These are phyloP conservation scores for Rugosomyces carneus DNA, from an alignment of 1,284 basidiomycete genomes.

Conservation along the genomic window DNA sequence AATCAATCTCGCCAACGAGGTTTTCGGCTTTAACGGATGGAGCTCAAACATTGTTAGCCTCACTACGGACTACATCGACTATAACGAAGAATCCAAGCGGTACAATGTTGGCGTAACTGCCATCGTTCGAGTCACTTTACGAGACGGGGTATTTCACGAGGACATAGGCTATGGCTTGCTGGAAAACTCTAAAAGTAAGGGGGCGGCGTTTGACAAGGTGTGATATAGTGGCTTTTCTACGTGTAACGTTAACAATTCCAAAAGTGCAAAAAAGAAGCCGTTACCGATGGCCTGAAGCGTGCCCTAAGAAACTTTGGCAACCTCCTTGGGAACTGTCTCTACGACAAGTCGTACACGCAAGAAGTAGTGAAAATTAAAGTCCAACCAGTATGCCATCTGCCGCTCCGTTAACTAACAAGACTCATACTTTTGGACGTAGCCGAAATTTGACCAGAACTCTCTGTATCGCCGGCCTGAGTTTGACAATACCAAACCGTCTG, in stretches of 20 bases:
- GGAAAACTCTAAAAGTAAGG: constrained; percentile 85
- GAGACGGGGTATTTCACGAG: constrained; percentile 89
- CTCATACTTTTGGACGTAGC: constrained; percentile 31
- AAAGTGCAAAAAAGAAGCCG: constrained; percentile 96
- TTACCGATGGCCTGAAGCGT: constrained; percentile 92
- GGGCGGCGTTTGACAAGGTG: constrained; percentile 88
- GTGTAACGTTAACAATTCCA: not conserved
- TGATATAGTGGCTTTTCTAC: constrained; percentile 15
- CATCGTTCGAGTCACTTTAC: constrained; percentile 80
- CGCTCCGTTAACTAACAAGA: not conserved
- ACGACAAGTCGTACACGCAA: constrained; percentile 85
- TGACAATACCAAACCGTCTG: constrained; percentile 31
- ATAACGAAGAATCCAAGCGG: constrained; percentile 57
- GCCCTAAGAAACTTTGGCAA: constrained; percentile 91
- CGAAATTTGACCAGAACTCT: constrained; percentile 70
- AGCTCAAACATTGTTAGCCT: constrained; percentile 79
- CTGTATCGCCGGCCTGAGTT: constrained; percentile 79
- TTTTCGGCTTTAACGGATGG: constrained; percentile 99
- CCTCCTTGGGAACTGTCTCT: constrained; percentile 91
- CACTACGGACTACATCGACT: constrained; percentile 73
- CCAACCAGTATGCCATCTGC: constrained; percentile 53
- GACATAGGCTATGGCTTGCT: constrained; percentile 87
- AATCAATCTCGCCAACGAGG: constrained; percentile 94
- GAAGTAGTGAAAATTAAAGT: constrained; percentile 86
- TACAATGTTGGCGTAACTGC: constrained; percentile 81